These are phyloP conservation scores for Nowakowskiella sp. DNA, from an alignment of 192 early-diverging fungal species.

Conservation along the genomic window DNA sequence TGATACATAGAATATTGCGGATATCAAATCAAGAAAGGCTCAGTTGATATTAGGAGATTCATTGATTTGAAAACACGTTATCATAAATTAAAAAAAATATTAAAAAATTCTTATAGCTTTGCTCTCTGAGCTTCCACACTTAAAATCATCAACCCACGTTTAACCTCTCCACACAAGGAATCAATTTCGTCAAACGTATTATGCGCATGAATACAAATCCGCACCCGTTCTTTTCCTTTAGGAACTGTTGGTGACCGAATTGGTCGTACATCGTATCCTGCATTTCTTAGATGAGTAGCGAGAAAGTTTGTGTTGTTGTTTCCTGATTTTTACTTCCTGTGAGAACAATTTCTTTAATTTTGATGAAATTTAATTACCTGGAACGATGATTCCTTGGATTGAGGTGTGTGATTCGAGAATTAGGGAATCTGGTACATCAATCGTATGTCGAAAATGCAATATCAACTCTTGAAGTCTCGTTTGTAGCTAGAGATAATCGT, in stretches of 20 bases:
- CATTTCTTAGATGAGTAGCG: constrained; percentile 28
- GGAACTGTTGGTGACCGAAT: constrained; percentile 76
- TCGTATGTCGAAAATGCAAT: constrained; percentile 37
- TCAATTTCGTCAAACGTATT: constrained; percentile 60
- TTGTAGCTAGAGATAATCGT: constrained; percentile 26
- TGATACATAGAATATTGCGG: no score
- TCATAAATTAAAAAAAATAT: no score
- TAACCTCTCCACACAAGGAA: constrained; percentile 21
- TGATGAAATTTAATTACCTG: constrained; percentile 38
- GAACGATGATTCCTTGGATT: constrained; percentile 70
- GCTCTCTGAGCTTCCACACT: no score
- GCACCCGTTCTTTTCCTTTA: constrained; percentile 65
- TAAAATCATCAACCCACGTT: no score
- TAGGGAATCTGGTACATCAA: constrained; percentile 35
- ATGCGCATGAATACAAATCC: constrained; percentile 75
- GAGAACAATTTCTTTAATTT: no score
- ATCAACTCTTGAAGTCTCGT: constrained; percentile 36
- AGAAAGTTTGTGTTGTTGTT: constrained; percentile 43
- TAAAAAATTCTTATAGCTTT: no score
- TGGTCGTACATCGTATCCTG: constrained; percentile 62
- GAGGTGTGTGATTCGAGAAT: constrained; percentile 60
- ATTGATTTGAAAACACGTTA: no score
- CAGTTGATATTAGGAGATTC: no score
- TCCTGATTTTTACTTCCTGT: constrained; percentile 17
- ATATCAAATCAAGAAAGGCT: no score